Base-by-base conservation (phyloP, 495 filamentous ascomycete genomes). In the Hypomontagnella monticulosa region DNA sequence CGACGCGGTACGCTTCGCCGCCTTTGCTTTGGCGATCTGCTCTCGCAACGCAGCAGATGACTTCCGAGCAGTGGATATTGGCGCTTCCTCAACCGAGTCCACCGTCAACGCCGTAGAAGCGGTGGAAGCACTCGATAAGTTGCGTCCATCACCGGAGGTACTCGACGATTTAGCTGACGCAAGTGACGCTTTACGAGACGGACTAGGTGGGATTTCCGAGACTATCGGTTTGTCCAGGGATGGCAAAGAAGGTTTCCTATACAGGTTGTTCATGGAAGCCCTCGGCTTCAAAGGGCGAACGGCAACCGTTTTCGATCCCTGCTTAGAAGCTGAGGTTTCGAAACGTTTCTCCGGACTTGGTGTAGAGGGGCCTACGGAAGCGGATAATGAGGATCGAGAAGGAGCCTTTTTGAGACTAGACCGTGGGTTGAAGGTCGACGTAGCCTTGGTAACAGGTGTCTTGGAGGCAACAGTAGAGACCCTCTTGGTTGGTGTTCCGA, bases 11-110 rank as follows among this genome's bases (percentile, higher is more conserved):
- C 89, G 86, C 47, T 87, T 86, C 34, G 93, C 93, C 9, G 93
- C 94, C 73, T 94, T 97, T 6, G 95, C 95, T 73, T 92, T 95
- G 41, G 93, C 93, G 70, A 99, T 97, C 57, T 91, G 92, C 47
- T 97, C 93, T 14, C 95, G 85, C 42, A 99, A 74, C 1, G 93
- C 89, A 34, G 84, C 83, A 2, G 95, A 97, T 0, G 93, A 91
- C 67, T 90, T 93, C 8, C 85, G 57, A 23, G 62, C 47, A 2
- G 54, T 60, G 37, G 71, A 66, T 4, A 65, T 59, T 42, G 76
- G 62, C 20, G 73, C 36, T 16, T 75, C 55, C 43, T 81, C 75
- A 7, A 66, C 46, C 14, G 77, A 78, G 44, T 80, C 70, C 7
- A 75, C 63, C 9, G 80, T 79, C 20, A 70, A 48, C n/a, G 59